Percentiles rank a stretch among this genome's conserved stretches.
phyloP scores from a whole-genome alignment of 805 yeast genomes.

The Candida fluviatilis region DNA sequence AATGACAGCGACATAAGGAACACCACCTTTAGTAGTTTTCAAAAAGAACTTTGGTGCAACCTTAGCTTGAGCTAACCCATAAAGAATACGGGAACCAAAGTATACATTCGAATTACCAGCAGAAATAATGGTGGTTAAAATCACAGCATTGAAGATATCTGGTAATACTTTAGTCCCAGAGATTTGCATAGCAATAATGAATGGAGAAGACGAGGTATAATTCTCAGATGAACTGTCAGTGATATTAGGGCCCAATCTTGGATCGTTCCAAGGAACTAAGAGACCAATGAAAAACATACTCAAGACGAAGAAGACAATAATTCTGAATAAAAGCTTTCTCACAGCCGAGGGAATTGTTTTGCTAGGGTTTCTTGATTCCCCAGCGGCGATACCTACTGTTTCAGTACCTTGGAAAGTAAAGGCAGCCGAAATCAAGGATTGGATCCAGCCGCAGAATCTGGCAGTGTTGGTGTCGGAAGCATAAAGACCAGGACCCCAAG shows the following conservation, averaged over 20 bases:
- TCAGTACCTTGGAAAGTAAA: constrained; percentile 82
- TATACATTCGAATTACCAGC: constrained; percentile 77
- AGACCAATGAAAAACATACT: constrained; percentile 68
- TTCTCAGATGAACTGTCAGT: constrained; percentile 19
- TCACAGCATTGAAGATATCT: constrained; percentile 70
- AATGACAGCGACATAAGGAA: constrained; percentile 55
- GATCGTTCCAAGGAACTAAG: constrained; percentile 66
- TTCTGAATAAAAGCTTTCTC: constrained; percentile 63
- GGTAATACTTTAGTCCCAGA: constrained; percentile 66
- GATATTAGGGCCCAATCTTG: constrained; percentile 28
- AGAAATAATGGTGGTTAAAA: constrained; percentile 63
- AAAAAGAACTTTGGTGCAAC: constrained; percentile 54
- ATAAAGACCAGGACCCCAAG: constrained; percentile 65
- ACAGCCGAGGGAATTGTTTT: constrained; percentile 70
- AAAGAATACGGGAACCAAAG: constrained; percentile 66
- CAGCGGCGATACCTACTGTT: constrained; percentile 69
- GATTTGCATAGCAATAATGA: constrained; percentile 65
- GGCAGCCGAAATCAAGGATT: constrained; percentile 68
- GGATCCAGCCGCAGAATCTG: constrained; percentile 65
- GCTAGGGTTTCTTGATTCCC: constrained; percentile 68
- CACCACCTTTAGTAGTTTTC: constrained; percentile 52
- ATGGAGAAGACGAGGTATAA: constrained; percentile 58
- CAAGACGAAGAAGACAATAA: constrained; percentile 59
- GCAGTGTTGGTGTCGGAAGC: constrained; percentile 45
- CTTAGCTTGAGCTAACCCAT: constrained; percentile 53